Evolutionary conservation across 352 stramenopile species (phyloP).

Genomic region (Globisporangium takayamanum): DNA sequence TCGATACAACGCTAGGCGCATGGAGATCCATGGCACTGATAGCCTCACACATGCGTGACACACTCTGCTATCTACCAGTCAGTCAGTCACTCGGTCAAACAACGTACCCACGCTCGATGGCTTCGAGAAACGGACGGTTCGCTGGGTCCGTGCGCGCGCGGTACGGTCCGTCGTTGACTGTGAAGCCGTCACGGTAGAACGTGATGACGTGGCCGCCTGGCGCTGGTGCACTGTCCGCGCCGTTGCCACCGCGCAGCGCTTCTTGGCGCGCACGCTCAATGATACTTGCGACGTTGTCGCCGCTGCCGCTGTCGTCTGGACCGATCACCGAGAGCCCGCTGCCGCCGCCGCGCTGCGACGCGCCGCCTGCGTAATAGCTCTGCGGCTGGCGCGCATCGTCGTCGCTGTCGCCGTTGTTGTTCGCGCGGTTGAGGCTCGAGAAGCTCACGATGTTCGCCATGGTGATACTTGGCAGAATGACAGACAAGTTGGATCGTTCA

Average conservation of each 20-base stretch:
- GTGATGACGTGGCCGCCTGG: constrained; percentile 59
- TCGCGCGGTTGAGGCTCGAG: constrained; percentile 52
- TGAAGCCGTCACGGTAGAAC: constrained; percentile 85
- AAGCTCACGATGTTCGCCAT: constrained; percentile 84
- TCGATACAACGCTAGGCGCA: too few species aligned
- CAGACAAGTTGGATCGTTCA: background rate
- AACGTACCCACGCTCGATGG: constrained; percentile 61
- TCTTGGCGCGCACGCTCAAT: constrained; percentile 76
- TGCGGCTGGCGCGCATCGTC: constrained; percentile 36
- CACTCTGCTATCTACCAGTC: background rate
- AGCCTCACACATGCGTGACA: background rate
- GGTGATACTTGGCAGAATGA: background rate
- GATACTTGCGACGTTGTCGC: constrained; percentile 62
- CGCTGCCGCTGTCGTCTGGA: constrained; percentile 29
- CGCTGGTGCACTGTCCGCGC: constrained; percentile 4
- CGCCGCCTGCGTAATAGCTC: constrained; percentile 60
- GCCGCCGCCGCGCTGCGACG: constrained; percentile 59
- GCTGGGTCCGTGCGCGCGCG: constrained; percentile 52
- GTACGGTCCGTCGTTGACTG: constrained; percentile 75
- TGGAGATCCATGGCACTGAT: too few species aligned
- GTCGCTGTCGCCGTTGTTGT: constrained; percentile 23
- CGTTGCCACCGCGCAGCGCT: constrained; percentile 23
- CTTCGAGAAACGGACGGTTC: constrained; percentile 76
- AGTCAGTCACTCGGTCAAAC: background rate
- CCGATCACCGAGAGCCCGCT: constrained; percentile 73